phyloP scores from a whole-genome alignment of 2,329 filamentous ascomycete species.

The Monilinia polystroma region DNA sequence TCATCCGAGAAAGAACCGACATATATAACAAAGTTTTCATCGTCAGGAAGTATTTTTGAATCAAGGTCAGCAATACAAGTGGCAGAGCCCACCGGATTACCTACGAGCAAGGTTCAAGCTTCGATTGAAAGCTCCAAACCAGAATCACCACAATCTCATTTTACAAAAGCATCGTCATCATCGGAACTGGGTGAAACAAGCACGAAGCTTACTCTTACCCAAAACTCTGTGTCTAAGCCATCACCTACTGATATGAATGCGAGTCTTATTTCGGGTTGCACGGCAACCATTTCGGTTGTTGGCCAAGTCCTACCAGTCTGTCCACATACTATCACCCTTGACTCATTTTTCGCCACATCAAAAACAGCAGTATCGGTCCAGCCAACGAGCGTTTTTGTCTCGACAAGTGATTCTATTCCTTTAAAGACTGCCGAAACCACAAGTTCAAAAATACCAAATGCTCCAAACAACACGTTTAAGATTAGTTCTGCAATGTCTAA shows the following conservation, averaged over 20 bases:
- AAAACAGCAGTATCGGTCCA: background rate
- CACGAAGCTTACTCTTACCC: background rate
- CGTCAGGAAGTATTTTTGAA: background rate
- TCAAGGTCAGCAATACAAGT: background rate
- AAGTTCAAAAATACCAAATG: background rate
- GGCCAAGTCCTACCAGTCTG: slow-evolving; percentile 18
- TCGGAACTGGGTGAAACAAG: background rate
- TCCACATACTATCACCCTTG: slow-evolving; percentile 17
- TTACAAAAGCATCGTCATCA: background rate
- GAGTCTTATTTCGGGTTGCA: slow-evolving; percentile 18
- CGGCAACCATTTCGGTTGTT: slow-evolving; percentile 15
- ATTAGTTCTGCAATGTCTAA: background rate
- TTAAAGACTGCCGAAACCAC: slow-evolving; percentile 1
- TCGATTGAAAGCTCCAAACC: slow-evolving; percentile 2
- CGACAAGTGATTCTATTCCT: slow-evolving; percentile 2
- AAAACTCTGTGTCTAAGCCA: background rate
- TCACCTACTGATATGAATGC: slow-evolving; percentile 19
- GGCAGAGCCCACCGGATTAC: background rate
- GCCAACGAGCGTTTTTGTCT: background rate
- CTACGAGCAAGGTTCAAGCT: background rate
- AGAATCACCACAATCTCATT: background rate
- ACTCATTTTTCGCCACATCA: slow-evolving; percentile 8
- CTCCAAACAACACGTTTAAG: background rate
- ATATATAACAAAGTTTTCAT: background rate
- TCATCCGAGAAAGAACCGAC: background rate